A percentile compares a stretch with the other conserved stretches of the same genome.
These are phyloP conservation scores for Pilaira anomala DNA, from an alignment of 192 early-diverging fungal species.

Conservation along the genomic window DNA sequence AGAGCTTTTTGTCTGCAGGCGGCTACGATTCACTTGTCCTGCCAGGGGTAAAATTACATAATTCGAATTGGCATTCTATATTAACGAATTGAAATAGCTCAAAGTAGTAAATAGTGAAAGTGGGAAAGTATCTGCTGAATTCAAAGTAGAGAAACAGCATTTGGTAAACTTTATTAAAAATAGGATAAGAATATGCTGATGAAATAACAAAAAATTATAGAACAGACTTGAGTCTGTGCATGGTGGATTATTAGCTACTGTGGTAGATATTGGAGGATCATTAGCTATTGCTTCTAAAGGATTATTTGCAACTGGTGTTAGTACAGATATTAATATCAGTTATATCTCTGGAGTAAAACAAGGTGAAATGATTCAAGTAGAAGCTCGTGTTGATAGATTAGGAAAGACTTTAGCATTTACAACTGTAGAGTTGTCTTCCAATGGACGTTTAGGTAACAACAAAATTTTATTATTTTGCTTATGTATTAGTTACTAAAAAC, in stretches of 20 bases:
- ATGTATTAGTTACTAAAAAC: too few relatives aligned
- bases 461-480: neutral
- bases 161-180: slow-evolving; percentile 43
- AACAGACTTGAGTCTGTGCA: slow-evolving; percentile 46
- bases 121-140: slow-evolving; percentile 39
- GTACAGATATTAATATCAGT: slow-evolving; percentile 55
- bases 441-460: slow-evolving; percentile 33
- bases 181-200: neutral
- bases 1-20: slow-evolving; percentile 14
- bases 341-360: slow-evolving; percentile 48
- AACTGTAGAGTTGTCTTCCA: slow-evolving; percentile 37
- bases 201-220: slow-evolving; percentile 25
- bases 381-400: slow-evolving; percentile 48
- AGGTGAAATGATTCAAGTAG: slow-evolving; percentile 42
- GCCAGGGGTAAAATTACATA: slow-evolving; percentile 10
- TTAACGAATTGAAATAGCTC: slow-evolving; percentile 22
- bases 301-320: slow-evolving; percentile 50
- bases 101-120: slow-evolving; percentile 38
- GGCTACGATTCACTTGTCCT: slow-evolving; percentile 23
- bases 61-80: neutral
- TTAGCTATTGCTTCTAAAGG: slow-evolving; percentile 51
- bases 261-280: slow-evolving; percentile 52
- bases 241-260: slow-evolving; percentile 49
- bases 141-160: slow-evolving; percentile 46
- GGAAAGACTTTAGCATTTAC: slow-evolving; percentile 57